Percentiles rank a stretch among this genome's conserved stretches.
Evolutionary conservation across 345 rosid genomes (phyloP).

Genomic region (Euphorbia lathyris): DNA sequence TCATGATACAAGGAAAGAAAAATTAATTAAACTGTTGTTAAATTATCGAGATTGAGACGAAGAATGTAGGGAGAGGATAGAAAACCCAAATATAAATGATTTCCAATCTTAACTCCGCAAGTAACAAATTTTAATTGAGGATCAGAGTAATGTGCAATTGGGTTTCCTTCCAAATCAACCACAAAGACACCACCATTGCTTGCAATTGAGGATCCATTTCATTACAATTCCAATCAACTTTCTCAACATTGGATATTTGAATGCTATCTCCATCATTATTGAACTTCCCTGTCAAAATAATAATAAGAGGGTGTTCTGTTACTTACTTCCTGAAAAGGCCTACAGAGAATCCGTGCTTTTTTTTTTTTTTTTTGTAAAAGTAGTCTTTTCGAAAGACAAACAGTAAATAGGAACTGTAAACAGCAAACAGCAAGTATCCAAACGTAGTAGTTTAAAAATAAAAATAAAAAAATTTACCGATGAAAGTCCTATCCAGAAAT

Average conservation of each 20-base stretch:
- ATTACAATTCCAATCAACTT: background rate
- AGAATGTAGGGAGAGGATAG: constrained; percentile 29
- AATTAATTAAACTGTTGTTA: no score
- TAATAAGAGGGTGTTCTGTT: no score
- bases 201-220: constrained; percentile 1
- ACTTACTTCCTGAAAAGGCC: no score
- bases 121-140: constrained; percentile 27
- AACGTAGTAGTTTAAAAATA: no score
- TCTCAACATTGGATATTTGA: background rate
- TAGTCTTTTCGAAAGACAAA: no score
- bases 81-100: constrained; percentile 53
- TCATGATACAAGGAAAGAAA: no score
- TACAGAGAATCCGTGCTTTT: no score
- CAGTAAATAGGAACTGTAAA: no score
- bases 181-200: constrained; percentile 45
- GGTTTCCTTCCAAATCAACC: constrained; percentile 63
- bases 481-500: constrained; percentile 57
- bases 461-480: constrained; percentile 19
- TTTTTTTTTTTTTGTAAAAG: no score
- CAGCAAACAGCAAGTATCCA: no score
- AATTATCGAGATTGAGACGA: constrained; percentile 27
- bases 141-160: constrained; percentile 55
- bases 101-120: constrained; percentile 45
- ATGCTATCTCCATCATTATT: background rate
- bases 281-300: background rate